Percentiles rank a stretch among this genome's conserved stretches.
Evolutionary conservation across 495 filamentous ascomycete genomes (phyloP).

Genomic region (Hyaloscypha finlandica): DNA sequence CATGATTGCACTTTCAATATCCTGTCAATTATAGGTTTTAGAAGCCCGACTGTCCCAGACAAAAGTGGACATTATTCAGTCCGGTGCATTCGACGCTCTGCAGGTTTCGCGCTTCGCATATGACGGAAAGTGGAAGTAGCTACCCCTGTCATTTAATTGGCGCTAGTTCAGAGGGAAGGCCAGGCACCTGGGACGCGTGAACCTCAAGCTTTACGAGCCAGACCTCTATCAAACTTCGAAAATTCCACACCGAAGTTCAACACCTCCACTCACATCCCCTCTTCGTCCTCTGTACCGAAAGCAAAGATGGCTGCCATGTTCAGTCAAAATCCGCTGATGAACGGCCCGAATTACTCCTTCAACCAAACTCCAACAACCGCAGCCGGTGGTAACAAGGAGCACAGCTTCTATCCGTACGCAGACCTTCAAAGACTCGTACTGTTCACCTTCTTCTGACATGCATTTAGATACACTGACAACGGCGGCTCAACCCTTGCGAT

Average conservation of each 20-base stretch:
- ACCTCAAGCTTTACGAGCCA: not conserved
- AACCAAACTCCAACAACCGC: conserved; percentile 50
- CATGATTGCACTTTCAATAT: conserved; percentile 15
- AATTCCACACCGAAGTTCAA: conserved; percentile 5
- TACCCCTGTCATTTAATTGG: conserved; percentile 20
- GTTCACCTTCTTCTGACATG: conserved; percentile 22
- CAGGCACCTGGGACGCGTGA: conserved; percentile 18
- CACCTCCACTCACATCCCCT: not conserved
- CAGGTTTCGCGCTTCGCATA: not conserved
- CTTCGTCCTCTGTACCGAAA: not conserved
- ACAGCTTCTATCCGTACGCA: conserved; percentile 90
- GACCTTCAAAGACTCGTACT: conserved; percentile 9
- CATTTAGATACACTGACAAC: conserved; percentile 90
- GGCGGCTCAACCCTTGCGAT: conserved; percentile 96
- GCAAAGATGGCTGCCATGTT: conserved; percentile 56
- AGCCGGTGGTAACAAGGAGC: conserved; percentile 56
- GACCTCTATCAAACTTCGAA: conserved; percentile 11
- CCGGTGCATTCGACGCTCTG: not conserved
- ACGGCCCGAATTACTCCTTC: conserved; percentile 62
- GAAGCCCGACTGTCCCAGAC: not conserved
- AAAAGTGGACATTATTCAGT: not conserved
- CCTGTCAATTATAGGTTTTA: not conserved
- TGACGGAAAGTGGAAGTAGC: not conserved
- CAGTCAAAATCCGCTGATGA: conserved; percentile 62
- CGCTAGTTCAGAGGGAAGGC: conserved; percentile 17